Evolutionary conservation across 768 basidiomycete genomes (phyloP).

Genomic region (Daedaleopsis nitida): DNA sequence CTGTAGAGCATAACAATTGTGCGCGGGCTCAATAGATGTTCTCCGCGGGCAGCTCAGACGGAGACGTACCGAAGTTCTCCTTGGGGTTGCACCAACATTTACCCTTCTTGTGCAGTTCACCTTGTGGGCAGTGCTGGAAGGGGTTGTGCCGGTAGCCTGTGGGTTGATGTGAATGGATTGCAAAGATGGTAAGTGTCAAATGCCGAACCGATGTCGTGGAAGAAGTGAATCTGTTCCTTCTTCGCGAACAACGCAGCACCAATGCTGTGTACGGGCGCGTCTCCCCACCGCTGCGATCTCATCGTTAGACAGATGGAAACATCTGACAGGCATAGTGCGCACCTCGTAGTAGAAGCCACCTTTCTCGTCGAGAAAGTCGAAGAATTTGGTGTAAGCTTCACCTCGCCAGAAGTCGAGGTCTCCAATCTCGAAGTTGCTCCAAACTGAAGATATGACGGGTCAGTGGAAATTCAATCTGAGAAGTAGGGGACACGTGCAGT

Average conservation of each 20-base stretch:
- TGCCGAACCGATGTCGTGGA: constrained; percentile 77
- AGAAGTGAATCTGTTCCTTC: constrained; percentile 93
- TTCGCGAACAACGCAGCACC: constrained; percentile 87
- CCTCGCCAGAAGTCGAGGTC: constrained; percentile 58
- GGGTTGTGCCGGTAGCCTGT: constrained; percentile 82
- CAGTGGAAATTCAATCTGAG: background rate
- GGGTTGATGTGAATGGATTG: background rate
- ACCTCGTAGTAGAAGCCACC: constrained; percentile 67
- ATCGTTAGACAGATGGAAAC: background rate
- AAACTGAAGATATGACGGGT: constrained; percentile 38
- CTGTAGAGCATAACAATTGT: constrained; percentile 37
- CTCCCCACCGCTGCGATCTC: constrained; percentile 77
- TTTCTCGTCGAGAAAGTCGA: constrained; percentile 53
- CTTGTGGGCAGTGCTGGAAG: constrained; percentile 90
- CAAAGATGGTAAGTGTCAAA: constrained; percentile 4
- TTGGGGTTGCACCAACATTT: constrained; percentile 84
- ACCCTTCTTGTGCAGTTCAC: constrained; percentile 70
- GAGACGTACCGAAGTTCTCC: constrained; percentile 69
- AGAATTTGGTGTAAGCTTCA: constrained; percentile 59
- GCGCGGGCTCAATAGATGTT: constrained; percentile 5
- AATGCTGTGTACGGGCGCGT: constrained; percentile 81
- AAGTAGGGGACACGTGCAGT: constrained; percentile 39
- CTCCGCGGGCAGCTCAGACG: background rate
- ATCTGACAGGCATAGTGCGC: background rate
- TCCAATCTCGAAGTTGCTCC: constrained; percentile 69